phyloP scores from a whole-genome alignment of 805 yeast species.

The Blastobotrys americana region DNA sequence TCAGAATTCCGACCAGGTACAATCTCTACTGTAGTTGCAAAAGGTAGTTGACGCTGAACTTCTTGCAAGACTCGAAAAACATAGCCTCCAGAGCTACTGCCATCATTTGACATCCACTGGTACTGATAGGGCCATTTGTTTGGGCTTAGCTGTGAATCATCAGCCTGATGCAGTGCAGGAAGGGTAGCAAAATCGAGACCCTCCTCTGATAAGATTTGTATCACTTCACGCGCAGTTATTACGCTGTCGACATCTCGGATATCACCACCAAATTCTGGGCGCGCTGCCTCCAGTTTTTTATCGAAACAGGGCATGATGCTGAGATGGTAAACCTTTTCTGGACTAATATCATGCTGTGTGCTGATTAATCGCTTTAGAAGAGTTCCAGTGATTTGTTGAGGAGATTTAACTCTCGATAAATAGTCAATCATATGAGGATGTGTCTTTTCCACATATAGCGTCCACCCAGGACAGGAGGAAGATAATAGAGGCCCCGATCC shows the following conservation, averaged over 20 bases:
- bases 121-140: slow-evolving; percentile 50
- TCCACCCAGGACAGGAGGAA: slow-evolving; percentile 93
- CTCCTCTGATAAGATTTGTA: slow-evolving; percentile 60
- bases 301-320: slow-evolving; percentile 97
- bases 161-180: neutral
- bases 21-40: slow-evolving; percentile 39
- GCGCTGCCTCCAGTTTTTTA: slow-evolving; percentile 88
- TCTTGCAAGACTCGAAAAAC: slow-evolving; percentile 58
- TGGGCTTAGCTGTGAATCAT: slow-evolving; percentile 41
- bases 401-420: slow-evolving; percentile 70
- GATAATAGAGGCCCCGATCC: slow-evolving; percentile 38
- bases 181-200: slow-evolving; percentile 24
- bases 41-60: slow-evolving; percentile 10
- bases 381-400: slow-evolving; percentile 89
- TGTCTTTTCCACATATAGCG: slow-evolving; percentile 89
- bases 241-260: slow-evolving; percentile 83
- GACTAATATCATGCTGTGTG: slow-evolving; percentile 28
- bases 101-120: slow-evolving; percentile 69
- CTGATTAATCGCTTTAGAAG: slow-evolving; percentile 51
- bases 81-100: slow-evolving; percentile 87
- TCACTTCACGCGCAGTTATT: slow-evolving; percentile 79
- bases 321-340: slow-evolving; percentile 57
- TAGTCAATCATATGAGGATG: slow-evolving; percentile 75
- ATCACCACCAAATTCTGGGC: slow-evolving; percentile 52
- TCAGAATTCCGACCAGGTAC: slow-evolving; percentile 62